Conservation (phyloP, 345 rosid genomes). For the Angophora floribunda region DNA sequence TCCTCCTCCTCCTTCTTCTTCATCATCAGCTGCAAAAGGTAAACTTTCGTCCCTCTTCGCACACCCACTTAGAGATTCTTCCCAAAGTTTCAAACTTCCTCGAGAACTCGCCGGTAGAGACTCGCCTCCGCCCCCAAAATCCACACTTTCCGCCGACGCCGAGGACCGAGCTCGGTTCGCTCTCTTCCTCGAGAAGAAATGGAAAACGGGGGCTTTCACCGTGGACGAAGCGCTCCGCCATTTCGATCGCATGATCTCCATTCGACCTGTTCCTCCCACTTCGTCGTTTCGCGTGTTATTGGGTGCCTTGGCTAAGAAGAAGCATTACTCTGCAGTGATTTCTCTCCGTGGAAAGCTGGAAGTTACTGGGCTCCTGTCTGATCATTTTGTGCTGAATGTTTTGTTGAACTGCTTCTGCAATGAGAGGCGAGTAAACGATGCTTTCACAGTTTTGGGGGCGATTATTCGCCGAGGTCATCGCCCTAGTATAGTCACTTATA, state of each 20-base stretch:
- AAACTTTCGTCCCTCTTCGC: conserved; percentile 3
- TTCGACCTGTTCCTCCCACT: background rate
- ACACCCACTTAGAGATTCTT: background rate
- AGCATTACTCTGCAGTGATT: conserved; percentile 1
- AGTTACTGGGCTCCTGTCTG: background rate
- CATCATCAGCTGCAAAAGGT: background rate
- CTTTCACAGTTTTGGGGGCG: conserved; percentile 10
- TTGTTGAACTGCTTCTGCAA: conserved; percentile 14
- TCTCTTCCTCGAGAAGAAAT: background rate
- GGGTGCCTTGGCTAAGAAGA: conserved; percentile 6
- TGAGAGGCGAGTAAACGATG: background rate
- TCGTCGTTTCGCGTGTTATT: conserved; percentile 2
- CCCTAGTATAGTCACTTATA: conserved; percentile 10
- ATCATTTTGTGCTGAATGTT: conserved; percentile 11
- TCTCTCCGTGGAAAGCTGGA: background rate
- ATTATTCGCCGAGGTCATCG: conserved; percentile 13
- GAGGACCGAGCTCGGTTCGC: background rate
- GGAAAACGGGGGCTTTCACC: conserved; percentile 4
- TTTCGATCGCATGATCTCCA: conserved; percentile 10
- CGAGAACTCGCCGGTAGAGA: background rate
- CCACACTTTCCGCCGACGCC: background rate
- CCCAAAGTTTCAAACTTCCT: background rate
- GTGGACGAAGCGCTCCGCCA: conserved; percentile 9
- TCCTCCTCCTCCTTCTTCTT: background rate
- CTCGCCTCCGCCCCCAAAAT: background rate